These are phyloP conservation scores for Trichoderma asperelloides DNA, from an alignment of 495 filamentous ascomycete species.

Conservation along the genomic window DNA sequence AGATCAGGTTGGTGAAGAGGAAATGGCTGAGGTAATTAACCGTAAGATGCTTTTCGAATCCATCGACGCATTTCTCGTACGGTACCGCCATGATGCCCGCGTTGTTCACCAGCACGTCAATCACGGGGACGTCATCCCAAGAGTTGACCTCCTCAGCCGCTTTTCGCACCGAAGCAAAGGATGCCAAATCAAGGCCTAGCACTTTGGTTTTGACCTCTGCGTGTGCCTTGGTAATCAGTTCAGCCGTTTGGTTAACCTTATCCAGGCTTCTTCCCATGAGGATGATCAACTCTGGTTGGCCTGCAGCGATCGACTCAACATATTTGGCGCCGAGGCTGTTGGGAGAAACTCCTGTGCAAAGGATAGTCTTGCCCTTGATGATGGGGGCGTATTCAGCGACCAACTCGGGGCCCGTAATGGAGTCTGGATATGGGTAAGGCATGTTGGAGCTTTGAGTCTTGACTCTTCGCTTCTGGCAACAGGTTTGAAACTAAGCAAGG, in stretches of 20 bases:
- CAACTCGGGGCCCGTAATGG: slow-evolving; percentile 14
- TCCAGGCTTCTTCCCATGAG: slow-evolving; percentile 36
- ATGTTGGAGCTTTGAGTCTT: background rate
- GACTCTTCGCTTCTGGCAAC: background rate
- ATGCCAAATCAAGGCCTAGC: slow-evolving; percentile 28
- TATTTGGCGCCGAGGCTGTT: slow-evolving; percentile 36
- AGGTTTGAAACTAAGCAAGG: background rate
- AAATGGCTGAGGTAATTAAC: slow-evolving; percentile 44
- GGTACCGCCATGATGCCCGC: slow-evolving; percentile 35
- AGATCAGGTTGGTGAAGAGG: slow-evolving; percentile 42
- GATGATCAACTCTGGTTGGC: slow-evolving; percentile 33
- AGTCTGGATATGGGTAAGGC: slow-evolving; percentile 11
- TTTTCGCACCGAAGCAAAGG: slow-evolving; percentile 20
- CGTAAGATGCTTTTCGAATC: slow-evolving; percentile 39
- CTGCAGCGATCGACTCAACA: slow-evolving; percentile 29
- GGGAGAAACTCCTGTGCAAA: slow-evolving; percentile 37
- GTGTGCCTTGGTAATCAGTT: slow-evolving; percentile 15
- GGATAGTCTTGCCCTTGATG: slow-evolving; percentile 26
- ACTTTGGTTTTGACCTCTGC: slow-evolving; percentile 19
- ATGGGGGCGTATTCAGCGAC: slow-evolving; percentile 12
- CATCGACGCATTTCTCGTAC: slow-evolving; percentile 31
- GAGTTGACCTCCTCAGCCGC: slow-evolving; percentile 17
- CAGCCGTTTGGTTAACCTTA: slow-evolving; percentile 19
- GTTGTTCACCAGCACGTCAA: slow-evolving; percentile 24
- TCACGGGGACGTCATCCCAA: slow-evolving; percentile 13